Evolutionary conservation across 2,329 filamentous ascomycete species (phyloP).

Genomic region (Alternaria sp.): DNA sequence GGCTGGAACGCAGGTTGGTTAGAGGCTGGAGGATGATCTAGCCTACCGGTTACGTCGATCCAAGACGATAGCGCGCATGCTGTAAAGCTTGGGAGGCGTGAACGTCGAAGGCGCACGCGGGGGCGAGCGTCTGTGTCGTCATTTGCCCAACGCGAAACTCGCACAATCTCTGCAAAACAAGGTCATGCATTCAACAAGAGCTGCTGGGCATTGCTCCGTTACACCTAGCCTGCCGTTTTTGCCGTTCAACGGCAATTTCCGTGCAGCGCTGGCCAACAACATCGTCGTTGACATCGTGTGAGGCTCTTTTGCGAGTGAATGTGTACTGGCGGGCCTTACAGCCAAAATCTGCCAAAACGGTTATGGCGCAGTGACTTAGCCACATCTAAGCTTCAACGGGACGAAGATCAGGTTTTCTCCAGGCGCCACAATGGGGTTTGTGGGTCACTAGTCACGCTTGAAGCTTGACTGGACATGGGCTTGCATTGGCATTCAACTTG

Average conservation of each 20-base stretch:
- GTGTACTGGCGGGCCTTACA: not conserved
- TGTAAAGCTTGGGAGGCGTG: constrained; percentile 1
- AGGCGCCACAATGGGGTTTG: not conserved
- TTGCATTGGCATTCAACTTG: not conserved
- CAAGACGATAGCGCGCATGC: not conserved
- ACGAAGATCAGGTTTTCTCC: not conserved
- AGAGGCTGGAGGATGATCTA: not conserved
- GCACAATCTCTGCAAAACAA: not conserved
- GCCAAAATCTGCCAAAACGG: not conserved
- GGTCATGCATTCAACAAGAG: not conserved
- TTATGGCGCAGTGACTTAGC: not conserved
- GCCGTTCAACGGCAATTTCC: not conserved
- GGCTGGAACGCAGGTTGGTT: not conserved
- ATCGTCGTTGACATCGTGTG: not conserved
- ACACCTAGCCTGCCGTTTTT: not conserved
- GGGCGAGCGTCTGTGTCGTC: constrained; percentile 1
- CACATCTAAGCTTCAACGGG: not conserved
- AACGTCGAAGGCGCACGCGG: not conserved
- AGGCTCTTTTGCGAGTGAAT: not conserved
- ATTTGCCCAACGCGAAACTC: not conserved
- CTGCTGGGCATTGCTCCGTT: not conserved
- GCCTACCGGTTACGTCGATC: constrained; percentile 1
- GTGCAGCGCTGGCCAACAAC: not conserved
- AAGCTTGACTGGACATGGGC: not conserved
- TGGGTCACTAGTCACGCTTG: not conserved